Evolutionary conservation across 345 rosid genomes (phyloP), one percentile per base, ranked within the genome.

Genomic region (Eucalyptus virginea): DNA sequence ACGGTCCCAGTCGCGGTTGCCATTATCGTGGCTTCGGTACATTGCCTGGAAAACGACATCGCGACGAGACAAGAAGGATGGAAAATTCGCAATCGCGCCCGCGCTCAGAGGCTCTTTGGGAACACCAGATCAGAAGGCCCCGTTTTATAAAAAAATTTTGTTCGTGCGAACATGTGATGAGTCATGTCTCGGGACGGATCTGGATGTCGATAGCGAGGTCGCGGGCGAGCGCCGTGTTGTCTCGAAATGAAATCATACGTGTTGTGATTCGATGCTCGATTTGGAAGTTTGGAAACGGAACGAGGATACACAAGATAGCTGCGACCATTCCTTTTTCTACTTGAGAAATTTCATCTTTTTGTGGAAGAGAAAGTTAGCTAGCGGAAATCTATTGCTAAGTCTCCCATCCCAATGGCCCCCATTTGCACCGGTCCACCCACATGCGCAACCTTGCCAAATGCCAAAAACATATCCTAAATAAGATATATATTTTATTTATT

Each of bases 141-240:
- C 47, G 47, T 3, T 23, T 23, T 6, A 3, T 21, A 7, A 77
- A 21, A 37, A 37, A 37, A 37, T 6, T 51, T 52, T 4, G 26
- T 3, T 5, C 81, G 7, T 3, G 8, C 12, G 45, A 15, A 37
- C 45, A 2, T 19, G 1, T 2, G 47, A 40, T 4, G 85, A 0
- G 16, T 11, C 9, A 2, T 2, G 85, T 5, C 28, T 5, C 13
- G 4, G 47, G 17, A 42, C 16, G 11, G 30, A 40, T 40, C 16
- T 23, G 16, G 47, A 40, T 1, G 11, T 18, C 12, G 7, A 34
- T 8, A 18, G 81, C 24, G 12, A 69, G 81, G 81, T 34, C 17
- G 42, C 24, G 42, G 13, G 7, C 23, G 2, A 5, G 12, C 13
- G 24, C 30, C 4, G 45, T 40, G 47, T 37, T 2, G 83, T 77